phyloP scores from a whole-genome alignment of 441 rosid genomes.

The Pelargonium myrrhifolium region DNA sequence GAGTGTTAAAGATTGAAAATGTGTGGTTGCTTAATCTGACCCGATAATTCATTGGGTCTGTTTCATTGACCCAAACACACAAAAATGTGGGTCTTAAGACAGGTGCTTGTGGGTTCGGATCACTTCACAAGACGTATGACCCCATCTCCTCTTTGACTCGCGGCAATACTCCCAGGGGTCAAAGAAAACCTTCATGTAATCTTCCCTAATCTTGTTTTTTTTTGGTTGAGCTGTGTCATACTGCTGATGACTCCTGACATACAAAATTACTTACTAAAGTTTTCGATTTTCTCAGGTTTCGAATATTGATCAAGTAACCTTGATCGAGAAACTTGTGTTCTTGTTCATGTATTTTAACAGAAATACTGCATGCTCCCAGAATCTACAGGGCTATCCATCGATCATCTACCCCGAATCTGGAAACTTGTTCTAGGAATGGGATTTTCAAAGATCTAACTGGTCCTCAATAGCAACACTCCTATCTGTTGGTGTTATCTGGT shows the following conservation, averaged over 20 bases:
- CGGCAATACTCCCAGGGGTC: no score
- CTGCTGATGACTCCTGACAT: background rate
- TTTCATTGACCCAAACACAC: no score
- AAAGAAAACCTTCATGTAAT: no score
- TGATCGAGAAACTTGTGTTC: background rate
- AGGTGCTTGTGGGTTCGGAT: no score
- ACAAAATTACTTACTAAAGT: background rate
- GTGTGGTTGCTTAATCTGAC: no score
- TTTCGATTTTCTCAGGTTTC: background rate
- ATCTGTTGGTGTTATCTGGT: background rate
- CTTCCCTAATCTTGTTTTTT: no score
- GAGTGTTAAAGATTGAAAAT: no score
- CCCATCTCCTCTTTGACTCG: no score
- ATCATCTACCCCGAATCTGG: background rate
- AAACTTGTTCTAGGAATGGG: background rate
- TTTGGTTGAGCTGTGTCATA: background rate
- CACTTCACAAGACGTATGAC: no score
- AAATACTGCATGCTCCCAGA: slow-evolving; percentile 1
- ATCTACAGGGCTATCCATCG: background rate
- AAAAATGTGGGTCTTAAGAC: no score
- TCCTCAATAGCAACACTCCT: background rate
- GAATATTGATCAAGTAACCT: slow-evolving; percentile 2
- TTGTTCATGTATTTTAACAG: background rate
- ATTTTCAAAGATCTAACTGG: background rate
- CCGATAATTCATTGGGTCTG: no score